A percentile compares a stretch with the other conserved stretches of the same genome.
phyloP scores from a whole-genome alignment of 345 rosid genomes.

The Citrus cavaleriei region DNA sequence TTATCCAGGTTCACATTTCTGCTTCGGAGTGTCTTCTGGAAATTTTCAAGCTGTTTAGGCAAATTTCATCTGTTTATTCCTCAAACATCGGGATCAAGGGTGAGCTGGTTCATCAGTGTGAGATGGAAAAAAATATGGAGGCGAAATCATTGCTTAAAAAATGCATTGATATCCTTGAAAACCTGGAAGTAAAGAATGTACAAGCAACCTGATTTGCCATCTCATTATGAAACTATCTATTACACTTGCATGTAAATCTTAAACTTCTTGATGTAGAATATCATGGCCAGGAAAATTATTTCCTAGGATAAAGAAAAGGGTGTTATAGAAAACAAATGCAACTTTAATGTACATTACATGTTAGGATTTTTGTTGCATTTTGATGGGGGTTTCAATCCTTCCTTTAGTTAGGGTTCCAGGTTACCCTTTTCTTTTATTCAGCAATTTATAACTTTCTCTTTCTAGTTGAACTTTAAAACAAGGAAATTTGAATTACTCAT shows the following conservation, averaged over 20 bases:
- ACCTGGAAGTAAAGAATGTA: conserved; percentile 15
- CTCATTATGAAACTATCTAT: neutral
- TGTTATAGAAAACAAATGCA: neutral
- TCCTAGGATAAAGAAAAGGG: neutral
- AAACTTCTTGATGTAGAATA: neutral
- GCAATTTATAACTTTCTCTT: too few relatives aligned
- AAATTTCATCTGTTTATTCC: conserved; percentile 28
- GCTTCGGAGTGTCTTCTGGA: conserved; percentile 81
- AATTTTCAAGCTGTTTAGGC: conserved; percentile 34
- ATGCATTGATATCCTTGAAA: conserved; percentile 54
- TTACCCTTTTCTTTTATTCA: neutral
- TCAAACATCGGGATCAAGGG: conserved; percentile 37
- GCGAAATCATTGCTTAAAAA: conserved; percentile 65
- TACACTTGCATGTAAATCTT: neutral
- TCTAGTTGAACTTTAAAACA: too few relatives aligned
- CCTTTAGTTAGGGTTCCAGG: neutral
- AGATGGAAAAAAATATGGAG: conserved; percentile 72
- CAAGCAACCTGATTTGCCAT: conserved; percentile 1
- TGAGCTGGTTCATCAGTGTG: conserved; percentile 53
- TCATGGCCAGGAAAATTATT: neutral
- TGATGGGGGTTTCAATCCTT: neutral
- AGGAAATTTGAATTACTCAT: too few relatives aligned
- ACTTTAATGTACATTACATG: neutral
- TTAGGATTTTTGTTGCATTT: neutral
- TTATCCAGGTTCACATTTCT: conserved; percentile 64